Evolutionary conservation across 495 filamentous ascomycete species (phyloP).

Genomic region (Daldinia grandis): DNA sequence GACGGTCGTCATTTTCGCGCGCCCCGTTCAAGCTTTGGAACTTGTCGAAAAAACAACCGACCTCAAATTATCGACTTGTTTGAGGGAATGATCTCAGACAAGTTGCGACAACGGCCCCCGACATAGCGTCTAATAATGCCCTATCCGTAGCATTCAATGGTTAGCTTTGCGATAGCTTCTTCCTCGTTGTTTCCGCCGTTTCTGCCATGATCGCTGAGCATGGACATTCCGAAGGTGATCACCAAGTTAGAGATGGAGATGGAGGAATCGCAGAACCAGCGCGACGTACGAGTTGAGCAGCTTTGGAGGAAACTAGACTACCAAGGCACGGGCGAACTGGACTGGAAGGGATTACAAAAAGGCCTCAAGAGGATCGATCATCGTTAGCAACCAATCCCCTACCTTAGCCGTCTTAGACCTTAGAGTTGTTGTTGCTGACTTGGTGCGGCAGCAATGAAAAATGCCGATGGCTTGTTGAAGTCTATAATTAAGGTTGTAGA

Average conservation of each 20-base stretch:
- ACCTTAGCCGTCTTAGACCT: slow-evolving; percentile 14
- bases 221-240: slow-evolving; percentile 55
- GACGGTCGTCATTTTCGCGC: slow-evolving; percentile 43
- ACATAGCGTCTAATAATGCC: slow-evolving; percentile 45
- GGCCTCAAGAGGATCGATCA: slow-evolving; percentile 91
- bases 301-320: slow-evolving; percentile 85
- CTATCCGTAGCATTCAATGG: slow-evolving; percentile 43
- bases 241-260: slow-evolving; percentile 54
- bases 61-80: slow-evolving; percentile 16
- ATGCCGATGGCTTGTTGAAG: slow-evolving; percentile 86
- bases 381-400: slow-evolving; percentile 65
- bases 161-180: slow-evolving; percentile 38
- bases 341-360: slow-evolving; percentile 81
- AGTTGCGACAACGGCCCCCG: slow-evolving; percentile 14
- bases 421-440: slow-evolving; percentile 36
- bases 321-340: slow-evolving; percentile 76
- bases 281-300: slow-evolving; percentile 77
- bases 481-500: slow-evolving; percentile 84
- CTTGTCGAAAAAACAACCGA: slow-evolving; percentile 24
- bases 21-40: slow-evolving; percentile 25
- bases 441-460: slow-evolving; percentile 77
- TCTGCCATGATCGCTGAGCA: slow-evolving; percentile 50
- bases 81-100: slow-evolving; percentile 35
- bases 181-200: slow-evolving; percentile 27
- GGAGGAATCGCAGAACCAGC: slow-evolving; percentile 73